These are phyloP conservation scores for Penicillium sp. DNA, from an alignment of 2,329 filamentous ascomycete species.

Conservation along the genomic window DNA sequence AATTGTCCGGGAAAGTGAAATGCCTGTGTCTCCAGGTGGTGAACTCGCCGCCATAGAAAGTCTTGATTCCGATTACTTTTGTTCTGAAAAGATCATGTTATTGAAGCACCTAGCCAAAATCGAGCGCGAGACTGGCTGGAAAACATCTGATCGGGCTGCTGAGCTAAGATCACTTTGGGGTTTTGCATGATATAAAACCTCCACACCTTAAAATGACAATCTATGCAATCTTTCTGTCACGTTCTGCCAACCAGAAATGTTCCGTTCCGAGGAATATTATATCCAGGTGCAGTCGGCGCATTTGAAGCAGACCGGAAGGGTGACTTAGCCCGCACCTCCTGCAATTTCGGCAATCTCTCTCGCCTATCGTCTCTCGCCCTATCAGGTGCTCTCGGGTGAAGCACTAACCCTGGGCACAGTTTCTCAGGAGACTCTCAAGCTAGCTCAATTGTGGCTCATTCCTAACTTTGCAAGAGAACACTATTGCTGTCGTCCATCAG, in stretches of 20 bases:
- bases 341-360: too few relatives aligned
- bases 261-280: too few relatives aligned
- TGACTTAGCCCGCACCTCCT: too few relatives aligned
- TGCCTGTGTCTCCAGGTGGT: background rate
- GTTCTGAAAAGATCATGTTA: conserved; percentile 15
- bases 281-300: too few relatives aligned
- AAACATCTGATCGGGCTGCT: conserved; percentile 14
- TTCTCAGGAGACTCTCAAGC: too few relatives aligned
- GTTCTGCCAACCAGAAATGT: background rate
- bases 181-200: conserved; percentile 1
- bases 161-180: conserved; percentile 13
- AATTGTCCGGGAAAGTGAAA: background rate
- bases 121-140: conserved; percentile 23
- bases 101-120: conserved; percentile 20
- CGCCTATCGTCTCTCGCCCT: too few relatives aligned
- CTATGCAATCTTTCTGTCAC: background rate
- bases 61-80: conserved; percentile 4
- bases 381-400: too few relatives aligned
- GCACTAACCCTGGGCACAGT: too few relatives aligned
- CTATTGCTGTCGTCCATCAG: conserved; percentile 19
- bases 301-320: too few relatives aligned
- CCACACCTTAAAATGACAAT: background rate
- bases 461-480: conserved; percentile 8
- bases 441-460: conserved; percentile 23
- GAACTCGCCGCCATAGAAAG: background rate